These are phyloP conservation scores for Claviceps fusiformis DNA, from an alignment of 2,329 filamentous ascomycete genomes.

Conservation along the genomic window DNA sequence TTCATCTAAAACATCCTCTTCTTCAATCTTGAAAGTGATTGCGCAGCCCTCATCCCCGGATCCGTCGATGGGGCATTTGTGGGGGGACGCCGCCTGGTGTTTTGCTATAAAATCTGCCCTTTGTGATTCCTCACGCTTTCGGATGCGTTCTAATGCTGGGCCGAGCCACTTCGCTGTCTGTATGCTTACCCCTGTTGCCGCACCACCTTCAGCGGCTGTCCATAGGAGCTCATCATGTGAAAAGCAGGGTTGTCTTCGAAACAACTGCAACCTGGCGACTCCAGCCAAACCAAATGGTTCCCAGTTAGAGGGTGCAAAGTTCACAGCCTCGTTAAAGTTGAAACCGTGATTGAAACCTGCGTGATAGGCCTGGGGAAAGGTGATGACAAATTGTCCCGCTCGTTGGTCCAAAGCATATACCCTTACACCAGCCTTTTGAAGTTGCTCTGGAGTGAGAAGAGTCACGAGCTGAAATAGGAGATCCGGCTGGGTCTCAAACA, in stretches of 20 bases:
- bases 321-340: slow-evolving; percentile 98
- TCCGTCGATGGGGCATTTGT: slow-evolving; percentile 34
- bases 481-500: slow-evolving; percentile 95
- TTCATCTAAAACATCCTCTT: slow-evolving; percentile 72
- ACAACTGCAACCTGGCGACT: slow-evolving; percentile 73
- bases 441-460: slow-evolving; percentile 78
- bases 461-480: slow-evolving; percentile 96
- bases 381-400: slow-evolving; percentile 90
- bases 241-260: slow-evolving; percentile 87
- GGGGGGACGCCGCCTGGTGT: slow-evolving; percentile 41
- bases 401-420: slow-evolving; percentile 94
- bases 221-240: slow-evolving; percentile 91
- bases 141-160: slow-evolving; percentile 70
- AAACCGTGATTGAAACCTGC: slow-evolving; percentile 98
- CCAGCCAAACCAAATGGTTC: slow-evolving; percentile 81
- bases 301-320: slow-evolving; percentile 93
- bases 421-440: slow-evolving; percentile 82
- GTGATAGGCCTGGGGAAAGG: slow-evolving; percentile 93
- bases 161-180: slow-evolving; percentile 91
- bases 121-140: slow-evolving; percentile 55
- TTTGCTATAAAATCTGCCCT: slow-evolving; percentile 55
- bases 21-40: slow-evolving; percentile 50
- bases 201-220: slow-evolving; percentile 72
- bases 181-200: slow-evolving; percentile 52
- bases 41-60: slow-evolving; percentile 39